Base-by-base conservation (phyloP, 495 filamentous ascomycete species). In the Podospora anserina region DNA sequence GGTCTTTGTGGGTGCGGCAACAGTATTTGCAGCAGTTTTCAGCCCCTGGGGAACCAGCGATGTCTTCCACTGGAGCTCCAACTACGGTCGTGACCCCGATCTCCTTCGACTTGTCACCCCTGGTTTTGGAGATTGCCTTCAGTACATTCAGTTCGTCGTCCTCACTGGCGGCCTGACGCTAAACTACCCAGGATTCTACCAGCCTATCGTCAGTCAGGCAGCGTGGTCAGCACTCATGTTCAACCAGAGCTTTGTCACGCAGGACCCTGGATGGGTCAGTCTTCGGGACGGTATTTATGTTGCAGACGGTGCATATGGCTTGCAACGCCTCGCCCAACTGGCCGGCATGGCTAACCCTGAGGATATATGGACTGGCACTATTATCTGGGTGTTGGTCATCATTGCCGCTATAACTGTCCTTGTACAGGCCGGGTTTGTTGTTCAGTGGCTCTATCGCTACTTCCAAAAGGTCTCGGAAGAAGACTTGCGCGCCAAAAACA, bases 41-140 rank as follows among this genome's bases (percentile, higher is more conserved):
- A 97, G 93, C 75, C 95, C 96, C 0, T 99, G 94, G 93, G 94
- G 95, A 44, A 91, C 93, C 11, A 87, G 87, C 4, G 91, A 98
- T 77, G 83, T 91, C 11, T 97, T 98, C 76, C 87, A 89, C 65
- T 99, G 94, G 92, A 93, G 92, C 23, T 96, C 92, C 76, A 98
- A 98, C 74, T 97, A 94, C 76, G 96, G 95, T 32, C 88, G 94
- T 71, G 96, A 99, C 70, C 90, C 92, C 58, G 95, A 99, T 77
- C 83, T 97, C 66, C 83, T 99, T 55, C 90, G 95, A 34, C 82
- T 98, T 44, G 93, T 99, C 23, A 99, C 95, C 7, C 95, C 95
- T 16, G 95, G 95, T 0, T 99, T 99, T 76, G 93, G 92, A 13
- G 95, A 99, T 72, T 99, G 95, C 77, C 86, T 99, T 34, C 94